A percentile compares a stretch with the other conserved stretches of the same genome.
phyloP scores from a whole-genome alignment of 73 alveolate genomes.

The Uronychia setigera region DNA sequence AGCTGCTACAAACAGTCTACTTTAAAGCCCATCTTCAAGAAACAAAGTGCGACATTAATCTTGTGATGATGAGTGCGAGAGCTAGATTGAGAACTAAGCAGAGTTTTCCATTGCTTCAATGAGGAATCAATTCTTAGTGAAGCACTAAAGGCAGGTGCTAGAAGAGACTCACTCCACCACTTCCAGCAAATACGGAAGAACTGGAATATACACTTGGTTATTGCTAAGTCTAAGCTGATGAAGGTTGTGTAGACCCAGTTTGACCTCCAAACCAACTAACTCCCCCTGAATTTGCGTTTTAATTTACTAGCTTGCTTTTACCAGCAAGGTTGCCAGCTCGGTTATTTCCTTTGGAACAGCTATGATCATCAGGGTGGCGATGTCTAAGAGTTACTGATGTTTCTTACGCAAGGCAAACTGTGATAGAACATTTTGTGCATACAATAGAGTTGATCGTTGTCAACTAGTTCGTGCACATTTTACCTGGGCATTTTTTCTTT shows the following conservation, averaged over 20 bases:
- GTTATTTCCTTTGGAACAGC: neutral
- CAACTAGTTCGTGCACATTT: neutral
- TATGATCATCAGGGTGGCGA: neutral
- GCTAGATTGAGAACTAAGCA: neutral
- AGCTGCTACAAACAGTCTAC: neutral
- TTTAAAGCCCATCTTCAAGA: neutral
- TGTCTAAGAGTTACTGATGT: neutral
- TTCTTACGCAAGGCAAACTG: neutral
- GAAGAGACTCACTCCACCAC: neutral
- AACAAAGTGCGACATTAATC: neutral
- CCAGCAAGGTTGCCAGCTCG: neutral
- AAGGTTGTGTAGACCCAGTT: neutral
- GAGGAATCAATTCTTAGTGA: neutral
- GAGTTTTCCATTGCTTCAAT: slow-evolving; percentile 3
- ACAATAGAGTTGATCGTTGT: neutral
- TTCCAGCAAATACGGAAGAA: neutral
- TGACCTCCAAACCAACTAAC: neutral
- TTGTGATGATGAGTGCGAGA: neutral
- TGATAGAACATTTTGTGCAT: neutral
- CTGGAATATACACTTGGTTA: neutral
- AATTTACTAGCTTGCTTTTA: neutral
- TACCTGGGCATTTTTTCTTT: neutral
- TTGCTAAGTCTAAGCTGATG: neutral
- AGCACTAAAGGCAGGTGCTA: neutral
- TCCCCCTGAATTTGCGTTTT: neutral